A percentile compares a stretch with the other conserved stretches of the same genome.
phyloP scores from a whole-genome alignment of 257 asterid species.

The Phtheirospermum japonicum region DNA sequence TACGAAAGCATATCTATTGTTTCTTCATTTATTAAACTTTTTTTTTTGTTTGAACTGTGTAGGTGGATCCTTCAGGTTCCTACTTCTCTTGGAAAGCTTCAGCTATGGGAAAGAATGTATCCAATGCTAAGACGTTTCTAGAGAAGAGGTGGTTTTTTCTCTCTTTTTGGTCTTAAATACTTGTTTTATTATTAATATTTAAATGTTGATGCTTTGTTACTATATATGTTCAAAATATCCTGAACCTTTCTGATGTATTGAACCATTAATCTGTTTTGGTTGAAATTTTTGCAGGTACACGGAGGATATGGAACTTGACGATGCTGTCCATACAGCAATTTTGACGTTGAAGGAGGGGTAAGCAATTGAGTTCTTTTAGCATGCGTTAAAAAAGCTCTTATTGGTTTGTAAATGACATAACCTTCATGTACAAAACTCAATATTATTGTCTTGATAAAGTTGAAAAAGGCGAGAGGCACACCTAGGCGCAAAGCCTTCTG shows the following conservation, averaged over 20 bases:
- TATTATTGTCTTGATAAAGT: background rate
- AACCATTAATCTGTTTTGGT: background rate
- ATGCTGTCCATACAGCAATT: slow-evolving; percentile 99
- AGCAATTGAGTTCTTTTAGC: slow-evolving; percentile 24
- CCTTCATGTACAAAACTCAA: background rate
- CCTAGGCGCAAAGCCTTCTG: no score
- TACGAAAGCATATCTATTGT: background rate
- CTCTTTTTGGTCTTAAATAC: background rate
- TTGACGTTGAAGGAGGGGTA: slow-evolving; percentile 99
- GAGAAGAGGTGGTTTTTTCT: slow-evolving; percentile 72
- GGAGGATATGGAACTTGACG: slow-evolving; percentile 98
- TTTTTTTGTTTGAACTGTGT: background rate
- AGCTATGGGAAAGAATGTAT: slow-evolving; percentile 99
- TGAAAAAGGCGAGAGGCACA: no score
- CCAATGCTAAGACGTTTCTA: slow-evolving; percentile 95
- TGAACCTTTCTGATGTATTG: background rate
- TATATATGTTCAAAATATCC: background rate
- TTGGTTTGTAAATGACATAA: background rate
- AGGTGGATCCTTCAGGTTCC: slow-evolving; percentile 99
- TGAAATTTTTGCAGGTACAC: slow-evolving; percentile 69
- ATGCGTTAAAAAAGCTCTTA: background rate
- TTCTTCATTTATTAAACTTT: background rate
- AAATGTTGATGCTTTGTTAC: background rate
- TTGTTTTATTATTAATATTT: background rate
- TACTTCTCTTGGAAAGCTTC: slow-evolving; percentile 99